phyloP scores from a whole-genome alignment of 176 grass and related monocot species.

The Tillandsia fasciculata region DNA sequence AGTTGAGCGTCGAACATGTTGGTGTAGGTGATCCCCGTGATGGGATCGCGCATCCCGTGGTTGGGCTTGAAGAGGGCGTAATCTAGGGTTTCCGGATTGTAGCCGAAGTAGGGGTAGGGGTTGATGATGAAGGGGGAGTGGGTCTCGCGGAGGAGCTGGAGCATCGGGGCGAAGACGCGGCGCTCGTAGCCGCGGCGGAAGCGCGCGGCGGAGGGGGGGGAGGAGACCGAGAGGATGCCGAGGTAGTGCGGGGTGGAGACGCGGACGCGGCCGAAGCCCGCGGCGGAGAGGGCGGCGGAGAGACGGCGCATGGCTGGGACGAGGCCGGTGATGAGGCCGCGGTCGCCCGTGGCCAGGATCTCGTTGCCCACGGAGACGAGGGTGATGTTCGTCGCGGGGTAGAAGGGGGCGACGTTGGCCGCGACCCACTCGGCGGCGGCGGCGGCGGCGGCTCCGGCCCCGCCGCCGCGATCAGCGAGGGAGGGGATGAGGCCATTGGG shows the following conservation, averaged over 20 bases:
- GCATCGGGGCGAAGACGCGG: constrained; percentile 56
- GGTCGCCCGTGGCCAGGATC: constrained; percentile 33
- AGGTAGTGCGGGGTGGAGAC: constrained; percentile 80
- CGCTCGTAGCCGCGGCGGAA: constrained; percentile 35
- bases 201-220: constrained; percentile 38
- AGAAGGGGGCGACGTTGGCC: constrained; percentile 50
- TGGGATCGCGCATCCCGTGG: constrained; percentile 37
- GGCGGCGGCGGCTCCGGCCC: constrained; percentile 26
- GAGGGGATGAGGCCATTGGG: constrained; percentile 43
- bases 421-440: constrained; percentile 33
- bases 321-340: constrained; percentile 29
- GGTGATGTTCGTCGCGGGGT: constrained; percentile 42
- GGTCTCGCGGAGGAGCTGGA: constrained; percentile 50
- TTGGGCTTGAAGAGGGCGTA: constrained; percentile 72
- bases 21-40: constrained; percentile 62
- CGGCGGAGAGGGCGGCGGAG: constrained; percentile 27
- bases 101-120: constrained; percentile 89
- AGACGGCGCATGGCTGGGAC: constrained; percentile 61
- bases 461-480: constrained; percentile 30
- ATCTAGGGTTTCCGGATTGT: constrained; percentile 33
- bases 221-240: constrained; percentile 49
- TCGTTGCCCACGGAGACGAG: constrained; percentile 79
- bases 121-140: constrained; percentile 59
- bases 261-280: constrained; percentile 23
- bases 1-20: constrained; percentile 83